Evolutionary conservation across 2,329 filamentous ascomycete genomes (phyloP).

Genomic region (Penicillium concentricum): DNA sequence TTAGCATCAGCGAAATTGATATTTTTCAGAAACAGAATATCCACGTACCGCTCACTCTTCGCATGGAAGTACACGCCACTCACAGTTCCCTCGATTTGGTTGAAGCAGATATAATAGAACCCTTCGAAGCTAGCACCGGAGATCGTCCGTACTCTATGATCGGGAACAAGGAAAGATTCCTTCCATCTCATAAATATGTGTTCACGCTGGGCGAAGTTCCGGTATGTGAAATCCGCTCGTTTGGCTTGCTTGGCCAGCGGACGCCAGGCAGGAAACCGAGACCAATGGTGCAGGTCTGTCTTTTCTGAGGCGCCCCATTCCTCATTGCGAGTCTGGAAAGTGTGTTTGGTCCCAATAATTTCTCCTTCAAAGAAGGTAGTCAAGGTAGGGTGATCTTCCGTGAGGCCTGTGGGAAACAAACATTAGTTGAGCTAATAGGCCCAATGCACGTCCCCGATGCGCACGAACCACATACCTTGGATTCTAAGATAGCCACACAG

Average conservation of each 20-base stretch:
- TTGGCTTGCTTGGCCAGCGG: conserved; percentile 67
- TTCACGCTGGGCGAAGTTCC: conserved; percentile 73
- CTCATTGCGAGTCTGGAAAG: conserved; percentile 85
- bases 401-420: conserved; percentile 63
- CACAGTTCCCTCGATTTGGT: conserved; percentile 81
- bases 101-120: conserved; percentile 99
- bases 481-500: conserved; percentile 94
- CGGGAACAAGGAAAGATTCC: conserved; percentile 93
- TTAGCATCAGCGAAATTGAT: conserved; percentile 7
- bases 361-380: conserved; percentile 98
- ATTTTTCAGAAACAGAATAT: not conserved
- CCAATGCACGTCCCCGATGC: not conserved
- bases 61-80: conserved; percentile 97
- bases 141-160: conserved; percentile 88
- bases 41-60: conserved; percentile 91
- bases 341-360: conserved; percentile 92
- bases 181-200: conserved; percentile 99
- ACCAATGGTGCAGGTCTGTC: conserved; percentile 91
- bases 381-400: conserved; percentile 92
- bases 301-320: conserved; percentile 91
- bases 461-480: conserved; percentile 62
- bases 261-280: conserved; percentile 81
- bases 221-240: conserved; percentile 58
- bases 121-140: conserved; percentile 95
- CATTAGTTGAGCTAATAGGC: conserved; percentile 3